Evolutionary conservation across 1,284 basidiomycete species (phyloP), one percentile per base, ranked within the genome.

Genomic region (Neonothopanus nambi): DNA sequence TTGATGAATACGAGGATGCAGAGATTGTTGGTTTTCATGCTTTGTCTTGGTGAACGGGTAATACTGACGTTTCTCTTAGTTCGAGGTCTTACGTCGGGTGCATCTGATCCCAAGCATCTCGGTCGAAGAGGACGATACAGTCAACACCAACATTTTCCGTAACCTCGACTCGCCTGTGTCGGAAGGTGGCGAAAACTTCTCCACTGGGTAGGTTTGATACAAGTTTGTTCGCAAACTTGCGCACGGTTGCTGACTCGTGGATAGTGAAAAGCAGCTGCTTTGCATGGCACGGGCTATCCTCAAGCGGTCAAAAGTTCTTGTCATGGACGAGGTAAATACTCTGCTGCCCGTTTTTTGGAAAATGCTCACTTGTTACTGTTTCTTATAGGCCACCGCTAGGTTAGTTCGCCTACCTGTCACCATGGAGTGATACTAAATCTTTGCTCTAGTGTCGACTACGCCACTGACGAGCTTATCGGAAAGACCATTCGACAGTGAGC

Each of bases 181-280:
- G 1, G 91, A 93, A 70, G 88, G 88, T 1, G 93, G 93, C n/a
- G 93, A 95, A 41, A 97, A 96, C 70, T 95, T 96, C 67, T 93
- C 89, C 0, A 89, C 89, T 5, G 94, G 94, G 87, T 88, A 61
- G 41, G 78, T 63, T 47, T 3, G 42, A 28, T 13, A 28, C n/a
- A n/a, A 13, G 20, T 40, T 30, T 18, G 9, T 20, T 26, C n/a
- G 48, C 1, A 2, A 9, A 2, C 30, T 8, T 33, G 13, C 8
- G 8, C 30, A 11, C 13, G 8, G 8, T 33, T 9, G 28, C 26
- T 36, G 73, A 43, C 39, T 65, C 52, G 35, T 36, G 13, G 17
- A 35, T 57, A 85, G 84, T 12, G 88, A 94, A 69, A 91, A 91
- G 64, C 91, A 93, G 69, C 70, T 93, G 23, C 76, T 93, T 11